Conservation (phyloP, 2,329 filamentous ascomycete genomes). For the Botrytis hyacinthi region DNA sequence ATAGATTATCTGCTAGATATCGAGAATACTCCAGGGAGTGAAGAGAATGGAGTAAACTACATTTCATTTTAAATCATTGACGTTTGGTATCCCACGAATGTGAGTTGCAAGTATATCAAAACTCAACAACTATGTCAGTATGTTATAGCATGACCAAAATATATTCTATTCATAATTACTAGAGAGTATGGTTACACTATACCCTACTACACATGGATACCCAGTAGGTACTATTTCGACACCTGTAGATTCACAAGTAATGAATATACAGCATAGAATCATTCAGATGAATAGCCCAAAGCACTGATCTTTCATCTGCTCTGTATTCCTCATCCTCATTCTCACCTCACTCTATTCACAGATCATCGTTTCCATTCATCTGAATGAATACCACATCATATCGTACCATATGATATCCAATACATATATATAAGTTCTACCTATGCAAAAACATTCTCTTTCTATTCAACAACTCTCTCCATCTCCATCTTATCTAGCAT, state of each 20-base stretch:
- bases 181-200: background rate
- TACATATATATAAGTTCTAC: background rate
- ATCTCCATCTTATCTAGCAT: background rate
- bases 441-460: background rate
- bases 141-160: fast-evolving
- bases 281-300: background rate
- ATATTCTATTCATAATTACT: background rate
- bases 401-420: background rate
- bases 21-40: background rate
- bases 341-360: background rate
- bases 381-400: background rate
- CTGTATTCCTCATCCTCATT: background rate
- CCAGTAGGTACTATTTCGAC: background rate
- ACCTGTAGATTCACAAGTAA: background rate
- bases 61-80: background rate
- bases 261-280: background rate
- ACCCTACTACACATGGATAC: background rate
- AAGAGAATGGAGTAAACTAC: background rate
- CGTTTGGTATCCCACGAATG: background rate
- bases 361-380: background rate
- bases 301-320: background rate
- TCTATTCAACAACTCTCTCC: background rate
- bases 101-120: background rate
- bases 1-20: background rate
- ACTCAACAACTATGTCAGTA: background rate